Evolutionary conservation across 805 yeast genomes (phyloP), one percentile per base, ranked within the genome.

Genomic region (Pichia gijzeniarum): DNA sequence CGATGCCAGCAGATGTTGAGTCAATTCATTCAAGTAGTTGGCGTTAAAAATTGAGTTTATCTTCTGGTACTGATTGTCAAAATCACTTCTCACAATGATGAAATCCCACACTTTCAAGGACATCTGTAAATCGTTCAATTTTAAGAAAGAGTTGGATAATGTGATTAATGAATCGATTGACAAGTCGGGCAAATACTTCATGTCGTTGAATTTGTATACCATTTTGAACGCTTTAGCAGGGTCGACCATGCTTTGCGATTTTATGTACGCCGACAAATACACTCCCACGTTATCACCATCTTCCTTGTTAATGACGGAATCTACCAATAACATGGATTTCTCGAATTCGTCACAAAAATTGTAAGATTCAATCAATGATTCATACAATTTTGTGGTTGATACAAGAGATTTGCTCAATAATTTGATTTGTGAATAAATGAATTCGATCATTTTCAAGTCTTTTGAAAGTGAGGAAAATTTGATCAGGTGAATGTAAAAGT

Each of bases 301-400:
- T 1, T 41, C 16, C 28, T 52, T 40, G 0, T 67, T 53, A 35
- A 82, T 59, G 5, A 82, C 65, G 35, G 70, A 65, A 56, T 82
- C 85, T 53, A 84, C 63, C 45, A 82, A 71, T 47, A 72, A 68
- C 1, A 82, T 71, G 3, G 87, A 80, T 35, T 72, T 53, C 8
- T 68, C 65, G 32, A 70, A 51, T 50, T 80, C 75, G 35, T 72
- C 74, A 37, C 76, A 74, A 42, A 67, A 64, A 12, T 79, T 69
- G 43, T 83, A 64, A 1, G 81, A 70, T 30, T 77, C 71, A 31
- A 82, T 68, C 47, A 79, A 63, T 36, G 67, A 60, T 1, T 77
- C 62, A 55, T 81, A 82, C 28, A 81, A 52, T 77, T 80, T 31
- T 67, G 57, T 13, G 35, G 13, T 34, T 42, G 21, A 4, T 39